These are phyloP conservation scores for Globisporangium megalacanthum DNA, from an alignment of 352 stramenopile genomes.

Conservation along the genomic window DNA sequence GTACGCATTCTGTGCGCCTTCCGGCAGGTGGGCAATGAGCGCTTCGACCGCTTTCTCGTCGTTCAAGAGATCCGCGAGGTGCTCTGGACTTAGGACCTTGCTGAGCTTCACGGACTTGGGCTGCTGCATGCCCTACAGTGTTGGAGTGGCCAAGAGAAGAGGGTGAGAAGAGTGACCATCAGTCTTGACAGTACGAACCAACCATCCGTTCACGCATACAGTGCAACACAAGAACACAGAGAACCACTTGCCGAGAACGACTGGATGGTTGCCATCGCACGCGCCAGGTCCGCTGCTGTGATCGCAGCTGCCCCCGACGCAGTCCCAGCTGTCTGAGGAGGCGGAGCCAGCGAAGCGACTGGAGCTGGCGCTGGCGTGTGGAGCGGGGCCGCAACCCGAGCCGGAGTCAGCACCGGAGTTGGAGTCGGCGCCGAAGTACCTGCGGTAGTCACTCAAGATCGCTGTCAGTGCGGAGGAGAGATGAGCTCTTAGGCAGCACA, in stretches of 20 bases:
- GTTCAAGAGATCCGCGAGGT: constrained; percentile 49
- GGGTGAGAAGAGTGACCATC: too few species aligned
- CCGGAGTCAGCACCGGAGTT: constrained; percentile 9
- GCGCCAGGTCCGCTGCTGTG: constrained; percentile 80
- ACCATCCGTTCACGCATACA: not conserved
- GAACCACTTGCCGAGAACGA: constrained; percentile 34
- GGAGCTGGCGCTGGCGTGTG: constrained; percentile 9
- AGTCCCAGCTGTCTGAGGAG: not conserved
- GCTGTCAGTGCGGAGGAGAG: not conserved
- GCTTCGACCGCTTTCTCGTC: constrained; percentile 51
- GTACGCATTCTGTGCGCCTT: constrained; percentile 65
- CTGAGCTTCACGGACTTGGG: constrained; percentile 54
- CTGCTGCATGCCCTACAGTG: constrained; percentile 24
- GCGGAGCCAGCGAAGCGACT: constrained; percentile 13
- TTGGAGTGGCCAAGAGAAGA: not conserved
- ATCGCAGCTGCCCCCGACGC: constrained; percentile 23
- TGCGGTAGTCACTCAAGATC: not conserved
- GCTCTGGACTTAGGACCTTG: constrained; percentile 58
- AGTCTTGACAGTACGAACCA: too few species aligned
- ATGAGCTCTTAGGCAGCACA: not conserved
- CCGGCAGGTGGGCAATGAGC: constrained; percentile 69
- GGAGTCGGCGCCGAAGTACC: not conserved
- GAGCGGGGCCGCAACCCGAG: constrained; percentile 1
- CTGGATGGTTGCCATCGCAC: constrained; percentile 81
- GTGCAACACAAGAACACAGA: not conserved